These are phyloP conservation scores for Leccinum pellstonianum DNA, from an alignment of 768 basidiomycete genomes.

Conservation along the genomic window DNA sequence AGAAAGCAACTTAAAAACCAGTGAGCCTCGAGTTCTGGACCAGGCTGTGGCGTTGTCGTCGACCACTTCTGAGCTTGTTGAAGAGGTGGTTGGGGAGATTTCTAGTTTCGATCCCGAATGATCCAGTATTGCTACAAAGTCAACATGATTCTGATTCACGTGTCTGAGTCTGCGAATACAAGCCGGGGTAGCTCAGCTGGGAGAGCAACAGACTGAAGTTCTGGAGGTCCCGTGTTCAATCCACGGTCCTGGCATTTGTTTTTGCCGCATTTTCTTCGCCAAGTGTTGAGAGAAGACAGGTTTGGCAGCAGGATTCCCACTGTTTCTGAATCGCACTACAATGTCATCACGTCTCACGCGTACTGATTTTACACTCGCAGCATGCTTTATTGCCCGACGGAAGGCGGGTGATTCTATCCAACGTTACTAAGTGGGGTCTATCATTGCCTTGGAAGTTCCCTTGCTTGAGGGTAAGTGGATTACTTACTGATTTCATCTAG, in stretches of 20 bases:
- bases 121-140: background rate
- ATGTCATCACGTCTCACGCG: background rate
- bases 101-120: slow-evolving; percentile 24
- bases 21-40: background rate
- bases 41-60: slow-evolving; percentile 33
- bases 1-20: background rate
- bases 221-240: slow-evolving; percentile 59
- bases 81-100: slow-evolving; percentile 33
- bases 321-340: background rate
- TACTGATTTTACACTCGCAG: background rate
- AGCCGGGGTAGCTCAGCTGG: slow-evolving; percentile 71
- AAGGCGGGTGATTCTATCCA: background rate
- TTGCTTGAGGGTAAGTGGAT: background rate
- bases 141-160: background rate
- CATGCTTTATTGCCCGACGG: background rate
- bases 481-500: too few species aligned
- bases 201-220: slow-evolving; percentile 75
- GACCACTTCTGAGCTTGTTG: slow-evolving; percentile 31
- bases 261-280: slow-evolving; percentile 4
- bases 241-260: slow-evolving; percentile 49
- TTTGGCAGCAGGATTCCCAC: background rate
- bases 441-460: background rate
- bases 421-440: background rate
- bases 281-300: background rate
- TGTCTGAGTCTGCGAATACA: background rate